Evolutionary conservation across 768 basidiomycete species (phyloP).

Genomic region (Brasilioporus rufonigricans): DNA sequence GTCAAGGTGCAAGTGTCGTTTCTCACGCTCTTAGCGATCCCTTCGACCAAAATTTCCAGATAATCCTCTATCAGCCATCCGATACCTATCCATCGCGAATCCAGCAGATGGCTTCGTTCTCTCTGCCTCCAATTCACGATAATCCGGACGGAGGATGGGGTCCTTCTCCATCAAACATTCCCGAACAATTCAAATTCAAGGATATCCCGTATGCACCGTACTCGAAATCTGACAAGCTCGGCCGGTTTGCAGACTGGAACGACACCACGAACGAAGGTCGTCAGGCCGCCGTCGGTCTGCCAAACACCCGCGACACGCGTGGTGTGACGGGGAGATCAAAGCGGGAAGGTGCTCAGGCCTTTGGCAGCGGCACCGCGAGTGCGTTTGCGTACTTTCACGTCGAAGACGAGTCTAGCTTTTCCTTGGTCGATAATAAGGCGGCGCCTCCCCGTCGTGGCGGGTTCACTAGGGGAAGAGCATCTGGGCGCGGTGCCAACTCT

Average conservation of each 20-base stretch:
- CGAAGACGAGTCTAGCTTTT: slow-evolving; percentile 97
- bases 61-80: slow-evolving; percentile 4
- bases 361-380: slow-evolving; percentile 85
- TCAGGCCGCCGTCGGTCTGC: slow-evolving; percentile 50
- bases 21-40: slow-evolving; percentile 23
- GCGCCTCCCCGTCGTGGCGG: slow-evolving; percentile 69
- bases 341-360: slow-evolving; percentile 78
- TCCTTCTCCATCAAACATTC: slow-evolving; percentile 76
- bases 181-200: slow-evolving; percentile 93
- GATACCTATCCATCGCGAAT: slow-evolving; percentile 2
- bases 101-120: slow-evolving; percentile 69
- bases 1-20: slow-evolving; percentile 18
- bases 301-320: slow-evolving; percentile 47
- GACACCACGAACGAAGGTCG: slow-evolving; percentile 66
- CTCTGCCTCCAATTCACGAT: slow-evolving; percentile 84
- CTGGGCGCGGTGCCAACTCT: slow-evolving; percentile 36
- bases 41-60: slow-evolving; percentile 21
- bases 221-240: slow-evolving; percentile 98
- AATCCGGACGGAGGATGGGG: slow-evolving; percentile 96
- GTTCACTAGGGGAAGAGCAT: slow-evolving; percentile 51
- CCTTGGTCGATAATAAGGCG: slow-evolving; percentile 88
- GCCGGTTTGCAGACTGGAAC: slow-evolving; percentile 98
- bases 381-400: slow-evolving; percentile 97
- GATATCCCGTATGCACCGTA: slow-evolving; percentile 99
- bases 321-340: slow-evolving; percentile 56